Conservation (phyloP, 768 basidiomycete genomes). For the Daedaleopsis sinensis region DNA sequence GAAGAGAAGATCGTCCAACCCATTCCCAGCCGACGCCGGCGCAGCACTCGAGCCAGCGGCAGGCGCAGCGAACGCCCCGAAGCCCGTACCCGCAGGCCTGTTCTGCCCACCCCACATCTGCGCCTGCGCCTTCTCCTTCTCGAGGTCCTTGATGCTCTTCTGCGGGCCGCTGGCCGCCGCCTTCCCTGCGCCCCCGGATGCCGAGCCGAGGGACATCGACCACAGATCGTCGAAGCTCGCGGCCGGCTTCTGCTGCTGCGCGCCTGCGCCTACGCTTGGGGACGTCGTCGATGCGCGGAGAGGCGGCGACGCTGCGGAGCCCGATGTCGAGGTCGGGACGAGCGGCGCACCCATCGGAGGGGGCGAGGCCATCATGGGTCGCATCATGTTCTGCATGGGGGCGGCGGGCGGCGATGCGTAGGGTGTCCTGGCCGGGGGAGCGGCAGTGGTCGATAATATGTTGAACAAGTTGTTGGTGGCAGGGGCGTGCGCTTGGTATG, state of each 20-base stretch:
- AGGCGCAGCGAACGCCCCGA: constrained; percentile 31
- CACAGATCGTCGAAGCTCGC: constrained; percentile 85
- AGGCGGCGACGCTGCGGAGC: constrained; percentile 31
- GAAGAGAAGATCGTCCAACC: constrained; percentile 44
- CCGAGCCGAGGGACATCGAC: constrained; percentile 72
- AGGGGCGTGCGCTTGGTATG: constrained; percentile 12
- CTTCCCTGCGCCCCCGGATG: constrained; percentile 37
- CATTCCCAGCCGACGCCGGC: constrained; percentile 26
- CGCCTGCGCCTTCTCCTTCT: constrained; percentile 83
- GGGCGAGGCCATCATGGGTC: constrained; percentile 13
- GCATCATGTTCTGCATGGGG: constrained; percentile 15
- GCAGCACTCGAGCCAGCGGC: constrained; percentile 21
- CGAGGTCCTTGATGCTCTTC: constrained; percentile 86
- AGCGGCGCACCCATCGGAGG: constrained; percentile 10
- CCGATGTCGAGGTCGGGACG: constrained; percentile 17
- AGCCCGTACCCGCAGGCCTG: constrained; percentile 29
- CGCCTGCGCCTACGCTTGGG: constrained; percentile 25
- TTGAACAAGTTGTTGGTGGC: constrained; percentile 19
- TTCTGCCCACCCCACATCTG: constrained; percentile 70
- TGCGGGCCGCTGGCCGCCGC: constrained; percentile 19
- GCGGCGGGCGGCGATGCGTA: constrained; percentile 24
- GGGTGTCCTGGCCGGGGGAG: constrained; percentile 4
- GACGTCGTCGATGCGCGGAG: constrained; percentile 28
- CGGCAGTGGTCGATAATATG: constrained; percentile 12
- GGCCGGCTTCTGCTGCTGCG: constrained; percentile 36